Evolutionary conservation across 495 filamentous ascomycete species (phyloP).

Genomic region (Aspergillus olivimuriae): DNA sequence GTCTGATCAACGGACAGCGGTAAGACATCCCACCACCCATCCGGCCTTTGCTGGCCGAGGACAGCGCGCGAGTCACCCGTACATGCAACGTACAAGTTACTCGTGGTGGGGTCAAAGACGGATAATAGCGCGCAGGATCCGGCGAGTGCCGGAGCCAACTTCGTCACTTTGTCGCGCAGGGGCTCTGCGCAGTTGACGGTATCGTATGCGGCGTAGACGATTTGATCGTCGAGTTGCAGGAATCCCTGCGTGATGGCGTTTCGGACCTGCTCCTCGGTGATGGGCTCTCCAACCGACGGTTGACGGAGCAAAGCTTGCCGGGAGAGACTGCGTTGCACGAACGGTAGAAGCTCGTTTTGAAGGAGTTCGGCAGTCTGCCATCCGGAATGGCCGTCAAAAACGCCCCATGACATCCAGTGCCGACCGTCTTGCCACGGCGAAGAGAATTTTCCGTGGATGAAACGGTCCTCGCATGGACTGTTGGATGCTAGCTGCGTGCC

Average conservation of each 20-base stretch:
- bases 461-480: slow-evolving; percentile 41
- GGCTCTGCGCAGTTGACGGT: slow-evolving; percentile 14
- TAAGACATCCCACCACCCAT: slow-evolving; percentile 41
- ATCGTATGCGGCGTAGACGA: slow-evolving; percentile 37
- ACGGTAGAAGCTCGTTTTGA: slow-evolving; percentile 32
- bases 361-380: slow-evolving; percentile 38
- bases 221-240: slow-evolving; percentile 40
- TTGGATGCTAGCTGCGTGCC: slow-evolving; percentile 41
- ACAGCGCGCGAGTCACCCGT: slow-evolving; percentile 57
- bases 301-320: too few species aligned
- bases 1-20: slow-evolving; percentile 55
- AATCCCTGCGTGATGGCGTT: slow-evolving; percentile 43
- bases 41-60: slow-evolving; percentile 40
- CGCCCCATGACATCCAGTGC: slow-evolving; percentile 42
- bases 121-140: slow-evolving; percentile 58
- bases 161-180: slow-evolving; percentile 27
- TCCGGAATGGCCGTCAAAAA: slow-evolving; percentile 49
- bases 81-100: slow-evolving; percentile 50
- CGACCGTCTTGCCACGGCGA: slow-evolving; percentile 28
- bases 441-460: slow-evolving; percentile 37
- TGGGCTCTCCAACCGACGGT: slow-evolving; percentile 1
- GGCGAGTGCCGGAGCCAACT: slow-evolving; percentile 39
- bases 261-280: slow-evolving; percentile 26
- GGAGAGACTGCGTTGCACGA: slow-evolving; percentile 30
- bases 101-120: slow-evolving; percentile 43